A percentile compares a stretch with the other conserved stretches of the same genome.
These are phyloP conservation scores for Leishmania tropica DNA, from an alignment of 208 protist species.

Conservation along the genomic window DNA sequence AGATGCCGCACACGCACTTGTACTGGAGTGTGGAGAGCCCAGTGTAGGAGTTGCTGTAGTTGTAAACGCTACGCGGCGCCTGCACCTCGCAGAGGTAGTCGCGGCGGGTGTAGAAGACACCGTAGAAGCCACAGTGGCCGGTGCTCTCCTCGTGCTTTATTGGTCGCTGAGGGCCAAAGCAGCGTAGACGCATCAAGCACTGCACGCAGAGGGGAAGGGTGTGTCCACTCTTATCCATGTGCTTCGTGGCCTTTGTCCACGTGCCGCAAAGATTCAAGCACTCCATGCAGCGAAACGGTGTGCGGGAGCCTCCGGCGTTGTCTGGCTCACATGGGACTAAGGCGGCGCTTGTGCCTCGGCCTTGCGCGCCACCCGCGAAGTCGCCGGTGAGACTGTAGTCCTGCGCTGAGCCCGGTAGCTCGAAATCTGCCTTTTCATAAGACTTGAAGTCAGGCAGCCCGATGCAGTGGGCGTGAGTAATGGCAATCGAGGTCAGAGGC, in stretches of 20 bases:
- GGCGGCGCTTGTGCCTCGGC: neutral
- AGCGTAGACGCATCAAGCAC: slow-evolving; percentile 58
- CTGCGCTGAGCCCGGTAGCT: slow-evolving; percentile 12
- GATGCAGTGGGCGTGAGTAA: slow-evolving; percentile 20
- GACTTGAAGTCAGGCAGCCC: slow-evolving; percentile 24
- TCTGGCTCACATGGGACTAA: neutral
- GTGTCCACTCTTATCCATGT: slow-evolving; percentile 61
- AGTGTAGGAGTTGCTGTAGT: slow-evolving; percentile 43
- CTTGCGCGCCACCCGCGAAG: neutral
- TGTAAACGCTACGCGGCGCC: slow-evolving; percentile 26
- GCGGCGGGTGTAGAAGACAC: slow-evolving; percentile 55
- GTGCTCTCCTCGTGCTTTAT: slow-evolving; percentile 51
- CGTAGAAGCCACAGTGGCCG: slow-evolving; percentile 63
- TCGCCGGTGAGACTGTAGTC: slow-evolving; percentile 22
- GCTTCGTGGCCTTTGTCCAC: slow-evolving; percentile 72
- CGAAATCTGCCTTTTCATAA: slow-evolving; percentile 35
- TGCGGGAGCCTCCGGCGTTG: neutral
- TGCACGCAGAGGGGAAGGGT: slow-evolving; percentile 56
- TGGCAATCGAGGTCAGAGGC: slow-evolving; percentile 21
- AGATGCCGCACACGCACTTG: slow-evolving; percentile 64
- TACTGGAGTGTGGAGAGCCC: slow-evolving; percentile 59
- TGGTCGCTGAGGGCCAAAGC: slow-evolving; percentile 58
- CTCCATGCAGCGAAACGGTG: slow-evolving; percentile 62
- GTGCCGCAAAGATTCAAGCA: slow-evolving; percentile 60
- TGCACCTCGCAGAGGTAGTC: slow-evolving; percentile 61